Conservation (phyloP, 2,329 filamentous ascomycete species). For the Microcyclospora pomicola region DNA sequence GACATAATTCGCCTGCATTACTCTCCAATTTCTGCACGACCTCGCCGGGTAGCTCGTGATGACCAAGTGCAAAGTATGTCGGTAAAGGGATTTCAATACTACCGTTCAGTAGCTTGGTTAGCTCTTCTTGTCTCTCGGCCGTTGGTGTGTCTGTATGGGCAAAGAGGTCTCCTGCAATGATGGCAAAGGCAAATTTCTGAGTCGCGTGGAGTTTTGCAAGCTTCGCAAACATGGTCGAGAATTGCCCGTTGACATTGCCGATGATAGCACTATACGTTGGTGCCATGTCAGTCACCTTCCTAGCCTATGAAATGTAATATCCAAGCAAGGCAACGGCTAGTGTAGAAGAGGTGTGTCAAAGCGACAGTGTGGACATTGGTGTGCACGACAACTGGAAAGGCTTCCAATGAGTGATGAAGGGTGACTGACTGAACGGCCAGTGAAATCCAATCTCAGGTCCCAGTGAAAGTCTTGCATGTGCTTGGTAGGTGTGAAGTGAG, state of each 20-base stretch:
- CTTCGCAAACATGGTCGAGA: slow-evolving; percentile 65
- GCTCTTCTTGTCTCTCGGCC: slow-evolving; percentile 33
- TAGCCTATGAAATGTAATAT: too few species aligned
- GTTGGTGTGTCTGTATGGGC: slow-evolving; percentile 31
- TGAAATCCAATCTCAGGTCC: too few species aligned
- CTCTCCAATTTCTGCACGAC: slow-evolving; percentile 62
- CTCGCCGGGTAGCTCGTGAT: slow-evolving; percentile 51
- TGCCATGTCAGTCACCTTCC: too few species aligned
- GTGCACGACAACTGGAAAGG: too few species aligned
- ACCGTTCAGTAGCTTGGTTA: slow-evolving; percentile 51
- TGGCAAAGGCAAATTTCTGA: slow-evolving; percentile 74
- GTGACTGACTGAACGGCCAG: too few species aligned
- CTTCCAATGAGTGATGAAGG: too few species aligned
- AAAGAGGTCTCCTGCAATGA: slow-evolving; percentile 77
- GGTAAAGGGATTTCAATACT: slow-evolving; percentile 61
- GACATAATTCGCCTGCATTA: slow-evolving; percentile 57
- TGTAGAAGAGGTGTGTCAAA: too few species aligned
- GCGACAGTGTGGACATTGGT: too few species aligned
- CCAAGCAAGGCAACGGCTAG: too few species aligned
- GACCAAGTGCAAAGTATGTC: slow-evolving; percentile 82
- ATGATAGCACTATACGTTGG: slow-evolving; percentile 52
- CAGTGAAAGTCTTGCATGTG: too few species aligned
- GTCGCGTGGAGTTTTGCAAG: slow-evolving; percentile 68
- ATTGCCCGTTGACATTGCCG: slow-evolving; percentile 67
- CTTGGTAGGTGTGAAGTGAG: too few species aligned